phyloP scores from a whole-genome alignment of 768 basidiomycete genomes.

The Scleroderma bovista region DNA sequence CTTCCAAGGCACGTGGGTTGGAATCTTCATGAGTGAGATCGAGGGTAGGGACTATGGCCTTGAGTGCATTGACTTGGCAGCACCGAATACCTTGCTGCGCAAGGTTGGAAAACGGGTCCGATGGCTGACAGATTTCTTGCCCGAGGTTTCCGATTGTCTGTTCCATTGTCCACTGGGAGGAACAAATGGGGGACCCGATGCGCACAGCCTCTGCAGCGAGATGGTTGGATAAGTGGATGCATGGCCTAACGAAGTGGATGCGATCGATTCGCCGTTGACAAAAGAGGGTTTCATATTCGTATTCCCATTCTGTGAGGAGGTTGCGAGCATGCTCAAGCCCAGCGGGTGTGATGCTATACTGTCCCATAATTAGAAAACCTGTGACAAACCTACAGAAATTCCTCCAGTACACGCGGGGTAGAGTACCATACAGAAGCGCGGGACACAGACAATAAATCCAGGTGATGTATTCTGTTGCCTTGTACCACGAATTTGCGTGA shows the following conservation, averaged over 20 bases:
- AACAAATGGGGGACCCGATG: constrained; percentile 15
- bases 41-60: constrained; percentile 9
- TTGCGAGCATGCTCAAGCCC: background rate
- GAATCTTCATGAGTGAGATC: background rate
- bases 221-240: constrained; percentile 23
- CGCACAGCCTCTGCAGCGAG: background rate
- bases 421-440: background rate
- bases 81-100: constrained; percentile 17
- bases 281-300: constrained; percentile 26
- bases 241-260: constrained; percentile 23
- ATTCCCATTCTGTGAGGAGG: constrained; percentile 17
- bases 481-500: background rate
- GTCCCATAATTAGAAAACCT: background rate
- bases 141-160: constrained; percentile 21
- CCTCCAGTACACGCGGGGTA: background rate
- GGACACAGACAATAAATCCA: constrained; percentile 1
- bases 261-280: constrained; percentile 14
- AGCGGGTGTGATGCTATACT: background rate
- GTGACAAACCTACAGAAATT: constrained; percentile 1
- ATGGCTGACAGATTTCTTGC: constrained; percentile 18
- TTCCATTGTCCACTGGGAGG: constrained; percentile 27
- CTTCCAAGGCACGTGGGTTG: background rate
- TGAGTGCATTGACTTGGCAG: constrained; percentile 15
- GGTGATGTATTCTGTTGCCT: background rate
- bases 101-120: constrained; percentile 24